phyloP scores from a whole-genome alignment of 1,284 basidiomycete species.

The Termitomyces sp. region DNA sequence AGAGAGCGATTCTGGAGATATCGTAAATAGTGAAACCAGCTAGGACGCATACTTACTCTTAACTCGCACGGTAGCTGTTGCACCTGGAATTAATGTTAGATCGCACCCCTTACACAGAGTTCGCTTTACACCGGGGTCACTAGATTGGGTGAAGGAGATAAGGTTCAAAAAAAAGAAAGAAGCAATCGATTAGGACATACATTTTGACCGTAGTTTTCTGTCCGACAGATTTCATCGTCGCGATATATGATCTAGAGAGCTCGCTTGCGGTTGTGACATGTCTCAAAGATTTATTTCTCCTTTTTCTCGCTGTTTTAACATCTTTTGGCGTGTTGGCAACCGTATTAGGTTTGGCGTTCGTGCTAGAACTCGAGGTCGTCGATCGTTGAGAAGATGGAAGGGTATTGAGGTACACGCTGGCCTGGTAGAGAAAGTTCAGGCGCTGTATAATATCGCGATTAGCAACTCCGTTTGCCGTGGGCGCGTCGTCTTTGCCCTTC shows the following conservation, averaged over 20 bases:
- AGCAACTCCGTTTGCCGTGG: constrained; percentile 49
- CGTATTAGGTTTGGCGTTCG: background rate
- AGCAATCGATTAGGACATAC: constrained; percentile 32
- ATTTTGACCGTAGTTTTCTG: constrained; percentile 72
- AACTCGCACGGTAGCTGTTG: constrained; percentile 57
- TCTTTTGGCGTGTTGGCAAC: constrained; percentile 1
- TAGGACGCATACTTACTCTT: constrained; percentile 37
- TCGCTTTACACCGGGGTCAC: constrained; percentile 77
- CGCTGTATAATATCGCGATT: constrained; percentile 76
- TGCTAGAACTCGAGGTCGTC: background rate
- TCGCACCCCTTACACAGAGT: constrained; percentile 69
- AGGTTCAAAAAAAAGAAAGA: background rate
- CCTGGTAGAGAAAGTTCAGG: constrained; percentile 81
- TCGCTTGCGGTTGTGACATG: constrained; percentile 32
- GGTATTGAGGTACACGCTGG: constrained; percentile 58
- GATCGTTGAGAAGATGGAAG: constrained; percentile 23
- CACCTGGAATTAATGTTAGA: constrained; percentile 60
- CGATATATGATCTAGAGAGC: constrained; percentile 57
- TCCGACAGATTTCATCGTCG: constrained; percentile 64
- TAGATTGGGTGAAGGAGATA: constrained; percentile 25
- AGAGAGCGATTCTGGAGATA: constrained; percentile 38
- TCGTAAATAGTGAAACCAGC: background rate
- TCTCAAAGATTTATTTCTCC: constrained; percentile 24
- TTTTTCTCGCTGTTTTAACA: constrained; percentile 9
- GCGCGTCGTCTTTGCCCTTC: constrained; percentile 53